Base-by-base conservation (phyloP, 768 basidiomycete genomes). In the Boletales sp. region DNA sequence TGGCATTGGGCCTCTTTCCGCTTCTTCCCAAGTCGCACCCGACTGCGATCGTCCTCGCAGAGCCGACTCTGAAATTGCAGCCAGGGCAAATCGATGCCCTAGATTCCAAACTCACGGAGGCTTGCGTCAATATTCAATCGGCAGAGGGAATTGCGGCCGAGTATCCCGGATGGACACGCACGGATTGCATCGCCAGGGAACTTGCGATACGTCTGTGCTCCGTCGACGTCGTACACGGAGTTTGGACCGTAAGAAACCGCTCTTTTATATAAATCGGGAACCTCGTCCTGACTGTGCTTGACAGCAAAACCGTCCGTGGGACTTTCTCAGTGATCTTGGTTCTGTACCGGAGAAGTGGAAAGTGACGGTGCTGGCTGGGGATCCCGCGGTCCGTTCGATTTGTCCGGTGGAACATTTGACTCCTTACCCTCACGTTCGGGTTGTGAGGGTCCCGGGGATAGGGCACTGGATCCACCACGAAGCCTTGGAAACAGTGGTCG, bases 401-500 rank as follows among this genome's bases (percentile, higher is more conserved):
- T 49, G 51, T 17, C 2, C 8, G 1, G 32, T 51, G 5, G 49
- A 61, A 10, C 41, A 60, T 5, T 7, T 66, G 30, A 33, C 34
- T 14, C 32, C 58, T 13, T 60, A 57, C 34, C 50, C 57, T 9
- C 54, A 51, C 21, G 34, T 61, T 15, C 51, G 44, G 14, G 15
- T 28, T 2, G 41, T 57, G 10, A 18, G 48, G 8, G 46, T 66
- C 2, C 50, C 55, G 0, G 59, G 61, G 0, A 52, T 55, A 3
- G 53, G 53, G 2, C 65, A 66, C 40, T 68, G 57, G 55, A 61
- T 68, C 15, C 66, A 66, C 32, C 51, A 33, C 17, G 65, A 68
- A 31, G 53, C 57, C 25, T 64, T 63, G 0, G 55, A 67, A 8
- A 45, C 44, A 21, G 53, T 65, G 0, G 51, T 66, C 6, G 39